Evolutionary conservation across 169 alveolate species (phyloP).

Genomic region (Eimeria tenella): DNA sequence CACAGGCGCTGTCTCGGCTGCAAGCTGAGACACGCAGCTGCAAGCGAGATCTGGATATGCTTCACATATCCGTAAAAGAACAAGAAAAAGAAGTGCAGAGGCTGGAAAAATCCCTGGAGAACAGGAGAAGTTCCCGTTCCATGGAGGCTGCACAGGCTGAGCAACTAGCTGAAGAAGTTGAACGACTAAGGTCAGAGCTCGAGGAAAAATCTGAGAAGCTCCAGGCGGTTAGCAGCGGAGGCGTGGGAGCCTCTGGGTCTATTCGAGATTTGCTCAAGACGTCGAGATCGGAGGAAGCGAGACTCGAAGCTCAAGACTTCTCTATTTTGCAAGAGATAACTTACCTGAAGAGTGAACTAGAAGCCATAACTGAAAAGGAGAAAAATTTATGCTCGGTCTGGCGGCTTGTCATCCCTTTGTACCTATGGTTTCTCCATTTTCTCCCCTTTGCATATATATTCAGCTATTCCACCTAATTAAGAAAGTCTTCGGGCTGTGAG

Average conservation of each 20-base stretch:
- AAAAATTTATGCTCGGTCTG: background rate
- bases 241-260: slow-evolving; percentile 52
- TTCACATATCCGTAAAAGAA: slow-evolving; percentile 13
- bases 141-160: slow-evolving; percentile 36
- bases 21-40: slow-evolving; percentile 54
- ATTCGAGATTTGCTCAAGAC: slow-evolving; percentile 24
- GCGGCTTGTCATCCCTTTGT: background rate
- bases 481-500: too few relatives aligned
- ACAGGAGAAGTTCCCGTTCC: slow-evolving; percentile 3
- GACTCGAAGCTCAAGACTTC: slow-evolving; percentile 28
- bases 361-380: slow-evolving; percentile 16
- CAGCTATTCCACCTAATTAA: too few relatives aligned
- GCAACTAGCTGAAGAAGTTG: slow-evolving; percentile 38
- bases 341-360: slow-evolving; percentile 5
- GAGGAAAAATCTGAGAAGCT: slow-evolving; percentile 2
- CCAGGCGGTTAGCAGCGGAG: slow-evolving; percentile 56
- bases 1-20: slow-evolving; percentile 49
- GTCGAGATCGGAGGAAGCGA: slow-evolving; percentile 2
- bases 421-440: background rate
- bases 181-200: background rate
- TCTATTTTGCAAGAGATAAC: slow-evolving; percentile 7
- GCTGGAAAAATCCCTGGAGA: slow-evolving; percentile 34
- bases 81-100: slow-evolving; percentile 22
- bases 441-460: too few relatives aligned
- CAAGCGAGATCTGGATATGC: slow-evolving; percentile 42